Evolutionary conservation across 2,329 filamentous ascomycete genomes (phyloP).

Genomic region (Delphinella strobiligena): DNA sequence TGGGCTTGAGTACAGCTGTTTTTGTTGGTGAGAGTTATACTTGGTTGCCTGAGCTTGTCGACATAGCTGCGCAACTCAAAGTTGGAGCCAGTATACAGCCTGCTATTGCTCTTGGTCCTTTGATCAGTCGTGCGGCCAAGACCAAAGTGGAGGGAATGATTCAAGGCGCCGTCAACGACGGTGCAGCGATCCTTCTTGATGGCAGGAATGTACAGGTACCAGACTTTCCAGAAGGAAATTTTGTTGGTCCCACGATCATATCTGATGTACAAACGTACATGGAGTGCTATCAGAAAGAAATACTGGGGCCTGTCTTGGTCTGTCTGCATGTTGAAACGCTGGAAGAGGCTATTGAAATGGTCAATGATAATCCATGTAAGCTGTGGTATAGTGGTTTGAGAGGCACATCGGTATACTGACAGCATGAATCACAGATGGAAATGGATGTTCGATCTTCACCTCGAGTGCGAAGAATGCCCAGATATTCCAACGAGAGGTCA

Average conservation of each 20-base stretch:
- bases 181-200: conserved; percentile 63
- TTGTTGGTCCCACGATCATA: conserved; percentile 62
- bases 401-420: too few species aligned
- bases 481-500: conserved; percentile 61
- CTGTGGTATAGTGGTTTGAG: too few species aligned
- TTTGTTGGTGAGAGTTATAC: conserved; percentile 68
- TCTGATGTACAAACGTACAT: conserved; percentile 62
- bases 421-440: too few species aligned
- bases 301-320: conserved; percentile 68
- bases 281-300: conserved; percentile 68
- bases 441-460: conserved; percentile 70
- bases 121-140: conserved; percentile 63
- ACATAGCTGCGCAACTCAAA: conserved; percentile 54
- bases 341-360: conserved; percentile 62
- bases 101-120: conserved; percentile 62
- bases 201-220: conserved; percentile 57
- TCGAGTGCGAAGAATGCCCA: conserved; percentile 60
- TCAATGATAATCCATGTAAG: conserved; percentile 49
- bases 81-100: conserved; percentile 66
- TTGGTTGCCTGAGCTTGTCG: conserved; percentile 64
- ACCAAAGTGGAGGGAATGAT: conserved; percentile 62
- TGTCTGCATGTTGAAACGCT: conserved; percentile 63
- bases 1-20: conserved; percentile 70
- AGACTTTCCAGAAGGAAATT: conserved; percentile 72
- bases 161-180: conserved; percentile 59